These are phyloP conservation scores for Trametes punicea DNA, from an alignment of 768 basidiomycete genomes.

Conservation along the genomic window DNA sequence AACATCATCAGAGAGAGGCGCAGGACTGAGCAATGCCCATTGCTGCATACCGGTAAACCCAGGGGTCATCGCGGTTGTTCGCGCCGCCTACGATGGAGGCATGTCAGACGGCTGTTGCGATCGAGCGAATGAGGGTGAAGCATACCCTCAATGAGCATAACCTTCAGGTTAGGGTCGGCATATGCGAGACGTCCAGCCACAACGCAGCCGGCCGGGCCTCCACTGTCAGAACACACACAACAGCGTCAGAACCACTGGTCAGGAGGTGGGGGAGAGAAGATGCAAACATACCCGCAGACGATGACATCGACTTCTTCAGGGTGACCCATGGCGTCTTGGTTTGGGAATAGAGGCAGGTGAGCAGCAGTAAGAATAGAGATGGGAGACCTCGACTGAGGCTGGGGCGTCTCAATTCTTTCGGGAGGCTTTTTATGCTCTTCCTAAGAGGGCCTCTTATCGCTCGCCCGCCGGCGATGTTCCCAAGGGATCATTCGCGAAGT, in stretches of 20 bases:
- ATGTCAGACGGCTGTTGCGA: neutral
- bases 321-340: constrained; percentile 38
- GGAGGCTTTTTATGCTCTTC: constrained; percentile 19
- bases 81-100: constrained; percentile 45
- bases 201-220: constrained; percentile 69
- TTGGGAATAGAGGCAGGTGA: constrained; percentile 13
- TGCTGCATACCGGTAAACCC: constrained; percentile 55
- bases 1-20: neutral
- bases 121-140: neutral
- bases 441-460: constrained; percentile 10
- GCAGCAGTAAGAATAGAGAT: constrained; percentile 18
- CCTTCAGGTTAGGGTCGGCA: constrained; percentile 68
- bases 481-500: constrained; percentile 21
- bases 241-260: neutral
- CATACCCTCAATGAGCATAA: constrained; percentile 73
- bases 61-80: constrained; percentile 71
- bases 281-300: constrained; percentile 47
- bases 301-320: constrained; percentile 74
- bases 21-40: neutral
- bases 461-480: constrained; percentile 9
- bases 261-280: constrained; percentile 4
- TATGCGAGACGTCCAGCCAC: constrained; percentile 67
- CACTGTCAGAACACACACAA: constrained; percentile 30
- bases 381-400: constrained; percentile 21
- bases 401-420: constrained; percentile 12